Evolutionary conservation across 306 rosid species (phyloP).

Genomic region (Prunus davidiana): DNA sequence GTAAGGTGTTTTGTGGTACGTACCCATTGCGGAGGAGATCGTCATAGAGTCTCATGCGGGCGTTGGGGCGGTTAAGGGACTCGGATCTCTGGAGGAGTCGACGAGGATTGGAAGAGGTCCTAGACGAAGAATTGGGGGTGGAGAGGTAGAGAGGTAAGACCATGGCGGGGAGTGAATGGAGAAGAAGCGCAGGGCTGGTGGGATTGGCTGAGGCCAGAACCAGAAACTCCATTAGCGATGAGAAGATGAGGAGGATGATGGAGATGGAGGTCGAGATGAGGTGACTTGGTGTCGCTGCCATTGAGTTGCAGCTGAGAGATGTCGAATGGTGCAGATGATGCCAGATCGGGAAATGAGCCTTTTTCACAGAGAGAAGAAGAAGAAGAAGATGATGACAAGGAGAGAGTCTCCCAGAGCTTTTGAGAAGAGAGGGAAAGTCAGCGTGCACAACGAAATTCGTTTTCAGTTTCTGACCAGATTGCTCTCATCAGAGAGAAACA

Average conservation of each 20-base stretch:
- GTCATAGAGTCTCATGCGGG: constrained; percentile 88
- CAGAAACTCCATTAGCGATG: not conserved
- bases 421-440: not conserved
- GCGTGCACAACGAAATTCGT: not conserved
- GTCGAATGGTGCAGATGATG: constrained; percentile 16
- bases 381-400: not conserved
- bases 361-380: not conserved
- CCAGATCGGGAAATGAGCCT: constrained; percentile 21
- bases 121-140: constrained; percentile 35
- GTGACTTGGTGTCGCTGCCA: constrained; percentile 32
- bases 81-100: constrained; percentile 69
- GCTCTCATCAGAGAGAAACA: too few relatives aligned
- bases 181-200: constrained; percentile 28
- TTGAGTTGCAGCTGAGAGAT: constrained; percentile 17
- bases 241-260: constrained; percentile 16
- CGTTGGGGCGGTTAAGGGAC: constrained; percentile 43
- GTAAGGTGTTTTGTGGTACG: not conserved
- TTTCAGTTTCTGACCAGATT: not conserved
- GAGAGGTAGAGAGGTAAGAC: constrained; percentile 68
- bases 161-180: constrained; percentile 51
- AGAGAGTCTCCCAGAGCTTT: not conserved
- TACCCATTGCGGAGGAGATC: constrained; percentile 92
- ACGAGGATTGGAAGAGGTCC: constrained; percentile 29
- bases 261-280: constrained; percentile 11
- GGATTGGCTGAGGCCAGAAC: constrained; percentile 30